Evolutionary conservation across 2,329 filamentous ascomycete genomes (phyloP), one percentile per base, ranked within the genome.

Genomic region (Hypoxylon sp.): DNA sequence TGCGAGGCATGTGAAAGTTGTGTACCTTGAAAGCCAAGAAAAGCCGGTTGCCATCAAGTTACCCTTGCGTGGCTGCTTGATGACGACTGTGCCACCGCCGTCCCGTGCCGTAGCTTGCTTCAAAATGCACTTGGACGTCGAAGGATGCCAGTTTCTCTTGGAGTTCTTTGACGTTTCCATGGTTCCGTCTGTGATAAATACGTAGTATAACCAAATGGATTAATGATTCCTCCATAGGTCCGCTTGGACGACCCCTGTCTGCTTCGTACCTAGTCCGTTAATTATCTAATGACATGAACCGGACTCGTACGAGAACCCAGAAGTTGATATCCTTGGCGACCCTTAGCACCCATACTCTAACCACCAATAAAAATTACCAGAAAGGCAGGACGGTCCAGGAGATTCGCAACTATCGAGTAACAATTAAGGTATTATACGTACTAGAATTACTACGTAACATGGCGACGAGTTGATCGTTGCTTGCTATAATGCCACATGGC

Each of bases 401-500:
- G 19, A 48, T 53, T 59, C 28, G 25, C 38, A 23, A 13, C 25
- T 58, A 59, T 61, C 53, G 50, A 59, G 32, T 50, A 59, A 55
- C 30, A 3, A 19, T 34, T 34, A 41, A 23, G 53, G 63, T 51
- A 50, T 53, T 41, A 56, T 32, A 36, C 38, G 25, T 45, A 30
- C 13, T 13, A 34, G 30, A 45, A 25, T 28, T 41, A 41, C 14
- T 46, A 60, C 23, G 34, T 48, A 53, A 21, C 41, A 17, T 52
- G 46, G 34, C 30, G 49, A 28, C 34, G 43, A 56, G 62, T 25
- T 41, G 62, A 53, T 66, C 63, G 21, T 63, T 63, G 60, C 67
- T 63, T 66, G n/a, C 23, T 51, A 21, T 32, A 43, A 61, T 61
- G 60, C 67, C 67, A 69, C 67, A 69, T 69, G 67, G 67, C 49